phyloP scores from a whole-genome alignment of 2,329 filamentous ascomycete genomes.

The Pseudogymnoascus verrucosus region DNA sequence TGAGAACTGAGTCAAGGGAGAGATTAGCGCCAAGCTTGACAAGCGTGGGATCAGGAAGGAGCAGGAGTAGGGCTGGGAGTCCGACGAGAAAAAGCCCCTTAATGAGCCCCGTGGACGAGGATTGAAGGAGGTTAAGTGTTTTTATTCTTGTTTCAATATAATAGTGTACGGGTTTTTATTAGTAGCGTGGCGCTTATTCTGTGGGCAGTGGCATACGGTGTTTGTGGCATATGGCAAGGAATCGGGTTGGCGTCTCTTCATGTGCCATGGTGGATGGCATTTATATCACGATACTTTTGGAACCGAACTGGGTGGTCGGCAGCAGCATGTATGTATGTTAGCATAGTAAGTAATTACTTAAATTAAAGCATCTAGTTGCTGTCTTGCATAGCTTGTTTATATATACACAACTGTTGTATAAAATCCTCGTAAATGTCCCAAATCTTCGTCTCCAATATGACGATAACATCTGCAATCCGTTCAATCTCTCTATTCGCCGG shows the following conservation, averaged over 20 bases:
- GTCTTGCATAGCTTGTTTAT: background rate
- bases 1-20: slow-evolving; percentile 81
- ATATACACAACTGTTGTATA: background rate
- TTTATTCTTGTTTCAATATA: slow-evolving; percentile 2
- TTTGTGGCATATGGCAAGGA: slow-evolving; percentile 7
- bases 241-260: background rate
- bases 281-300: background rate
- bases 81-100: slow-evolving; percentile 49
- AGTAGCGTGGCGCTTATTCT: slow-evolving; percentile 10
- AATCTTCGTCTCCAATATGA: background rate
- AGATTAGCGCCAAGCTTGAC: slow-evolving; percentile 51
- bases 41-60: slow-evolving; percentile 44
- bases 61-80: slow-evolving; percentile 36
- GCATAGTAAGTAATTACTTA: slow-evolving; percentile 4
- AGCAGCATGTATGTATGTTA: background rate
- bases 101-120: slow-evolving; percentile 42
- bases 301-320: background rate
- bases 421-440: background rate
- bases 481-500: background rate
- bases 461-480: background rate
- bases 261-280: background rate
- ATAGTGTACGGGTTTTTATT: background rate
- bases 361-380: slow-evolving; percentile 3
- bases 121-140: slow-evolving; percentile 20
- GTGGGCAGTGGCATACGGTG: slow-evolving; percentile 4